Base-by-base conservation (phyloP, 2,329 filamentous ascomycete genomes). In the Chaetomium sp. region DNA sequence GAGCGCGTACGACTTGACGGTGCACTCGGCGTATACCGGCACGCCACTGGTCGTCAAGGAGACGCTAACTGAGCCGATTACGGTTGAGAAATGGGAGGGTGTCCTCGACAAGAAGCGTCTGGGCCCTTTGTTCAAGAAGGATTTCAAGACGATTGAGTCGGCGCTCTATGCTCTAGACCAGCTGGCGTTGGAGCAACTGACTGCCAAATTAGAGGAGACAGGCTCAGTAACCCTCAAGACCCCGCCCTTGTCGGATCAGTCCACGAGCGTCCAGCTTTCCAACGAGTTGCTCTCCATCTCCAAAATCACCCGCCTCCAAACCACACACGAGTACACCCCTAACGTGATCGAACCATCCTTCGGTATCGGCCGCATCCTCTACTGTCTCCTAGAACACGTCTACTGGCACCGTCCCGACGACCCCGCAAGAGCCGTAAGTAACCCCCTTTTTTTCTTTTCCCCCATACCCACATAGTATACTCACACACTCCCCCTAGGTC, bases 341-440 rank as follows among this genome's bases (percentile, higher is more conserved):
- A 89, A 89, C 65, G 84, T 87, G 38, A 86, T 89, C 63, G 87
- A 90, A 70, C 87, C 86, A 2, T 89, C 86, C 0, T 90, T 90
- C 65, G 86, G 87, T 75, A 87, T 90, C 66, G 87, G 86, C 45
- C 79, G 86, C 60, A 89, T 90, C 54, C 72, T 90, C 48, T 89
- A 89, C 74, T 81, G 80, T 60, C 73, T 89, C 64, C 81, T 88
- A 66, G 87, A 89, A 70, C 86, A 90, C 67, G 79, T 79, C 59
- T 89, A 86, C 76, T 89, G 86, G 86, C 84, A 80, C 46, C 81
- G 87, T 59, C 69, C 66, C 33, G 67, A 66, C 57, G 85, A 88
- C 62, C 83, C 85, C 64, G 82, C 84, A 54, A 80, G 85, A 69
- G 83, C 81, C 67, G 83, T 84, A 78, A 72, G 79, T 8, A 37